Evolutionary conservation across 495 filamentous ascomycete species (phyloP).

Genomic region (Bathelium albidoporum): DNA sequence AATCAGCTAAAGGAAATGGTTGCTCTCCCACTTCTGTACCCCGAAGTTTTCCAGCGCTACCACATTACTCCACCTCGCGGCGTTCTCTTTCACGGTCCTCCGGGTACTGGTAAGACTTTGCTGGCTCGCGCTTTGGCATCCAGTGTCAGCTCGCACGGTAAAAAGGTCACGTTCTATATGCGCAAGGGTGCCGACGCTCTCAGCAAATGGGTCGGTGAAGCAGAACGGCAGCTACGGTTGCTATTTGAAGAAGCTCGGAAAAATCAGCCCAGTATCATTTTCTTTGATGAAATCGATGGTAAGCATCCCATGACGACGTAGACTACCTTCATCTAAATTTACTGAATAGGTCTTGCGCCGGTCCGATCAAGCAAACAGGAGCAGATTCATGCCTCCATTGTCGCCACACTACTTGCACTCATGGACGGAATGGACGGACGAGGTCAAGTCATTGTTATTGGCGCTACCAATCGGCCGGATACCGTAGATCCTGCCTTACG

Average conservation of each 20-base stretch:
- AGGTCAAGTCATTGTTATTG: conserved; percentile 96
- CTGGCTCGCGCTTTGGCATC: conserved; percentile 84
- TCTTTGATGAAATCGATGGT: conserved; percentile 98
- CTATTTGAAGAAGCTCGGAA: conserved; percentile 93
- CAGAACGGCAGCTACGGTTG: conserved; percentile 82
- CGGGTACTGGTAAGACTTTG: conserved; percentile 94
- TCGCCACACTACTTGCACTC: conserved; percentile 84
- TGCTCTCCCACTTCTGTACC: conserved; percentile 81
- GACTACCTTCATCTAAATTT: conserved; percentile 20
- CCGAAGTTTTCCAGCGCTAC: conserved; percentile 86
- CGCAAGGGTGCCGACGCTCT: conserved; percentile 93
- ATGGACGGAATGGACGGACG: conserved; percentile 99
- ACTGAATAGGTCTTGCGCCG: conserved; percentile 57
- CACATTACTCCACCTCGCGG: conserved; percentile 87
- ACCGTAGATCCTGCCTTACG: conserved; percentile 92
- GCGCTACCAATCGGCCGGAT: conserved; percentile 94
- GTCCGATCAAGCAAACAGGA: conserved; percentile 96
- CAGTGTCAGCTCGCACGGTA: conserved; percentile 65
- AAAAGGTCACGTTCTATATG: conserved; percentile 98
- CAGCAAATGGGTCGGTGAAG: conserved; percentile 98
- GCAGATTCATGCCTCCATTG: conserved; percentile 96
- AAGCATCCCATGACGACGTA: conserved; percentile 16
- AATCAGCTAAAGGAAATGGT: conserved; percentile 98
- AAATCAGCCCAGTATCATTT: conserved; percentile 96
- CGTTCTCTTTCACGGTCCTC: conserved; percentile 92